phyloP scores from a whole-genome alignment of 306 rosid genomes.

The Quercus dentata region DNA sequence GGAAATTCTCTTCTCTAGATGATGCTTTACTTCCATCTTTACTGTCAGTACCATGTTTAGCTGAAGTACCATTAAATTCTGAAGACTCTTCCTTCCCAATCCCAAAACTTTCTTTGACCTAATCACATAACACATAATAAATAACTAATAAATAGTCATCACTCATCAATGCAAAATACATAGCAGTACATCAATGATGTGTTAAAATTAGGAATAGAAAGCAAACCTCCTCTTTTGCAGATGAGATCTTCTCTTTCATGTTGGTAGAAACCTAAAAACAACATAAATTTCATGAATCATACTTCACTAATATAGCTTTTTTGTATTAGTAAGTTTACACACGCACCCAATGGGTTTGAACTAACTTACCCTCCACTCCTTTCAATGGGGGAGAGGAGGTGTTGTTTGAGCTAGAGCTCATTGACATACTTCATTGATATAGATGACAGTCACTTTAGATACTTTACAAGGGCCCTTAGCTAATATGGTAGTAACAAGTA shows the following conservation, averaged over 20 bases:
- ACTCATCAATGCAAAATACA: neutral
- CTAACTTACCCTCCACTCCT: no score
- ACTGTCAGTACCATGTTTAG: constrained; percentile 40
- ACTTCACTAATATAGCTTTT: neutral
- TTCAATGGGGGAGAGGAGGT: no score
- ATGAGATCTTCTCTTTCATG: constrained; percentile 79
- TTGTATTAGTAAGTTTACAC: no score
- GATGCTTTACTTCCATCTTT: constrained; percentile 43
- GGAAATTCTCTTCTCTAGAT: constrained; percentile 38
- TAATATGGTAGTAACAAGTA: neutral
- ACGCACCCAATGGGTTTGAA: no score
- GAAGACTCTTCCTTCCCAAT: constrained; percentile 63
- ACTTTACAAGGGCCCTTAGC: neutral
- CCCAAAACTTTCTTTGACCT: constrained; percentile 82
- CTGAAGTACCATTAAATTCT: constrained; percentile 47
- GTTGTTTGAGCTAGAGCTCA: no score
- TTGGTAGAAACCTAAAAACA: constrained; percentile 66
- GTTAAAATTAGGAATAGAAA: constrained; percentile 7
- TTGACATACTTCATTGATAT: neutral
- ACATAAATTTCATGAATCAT: neutral
- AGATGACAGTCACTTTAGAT: neutral
- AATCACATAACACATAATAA: constrained; percentile 18
- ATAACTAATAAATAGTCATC: constrained; percentile 10
- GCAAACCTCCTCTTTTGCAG: constrained; percentile 85
- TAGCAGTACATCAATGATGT: constrained; percentile 3